Evolutionary conservation across 305 asterid genomes (phyloP), one percentile per base, ranked within the genome.

Genomic region (Ilex paraguariensis): DNA sequence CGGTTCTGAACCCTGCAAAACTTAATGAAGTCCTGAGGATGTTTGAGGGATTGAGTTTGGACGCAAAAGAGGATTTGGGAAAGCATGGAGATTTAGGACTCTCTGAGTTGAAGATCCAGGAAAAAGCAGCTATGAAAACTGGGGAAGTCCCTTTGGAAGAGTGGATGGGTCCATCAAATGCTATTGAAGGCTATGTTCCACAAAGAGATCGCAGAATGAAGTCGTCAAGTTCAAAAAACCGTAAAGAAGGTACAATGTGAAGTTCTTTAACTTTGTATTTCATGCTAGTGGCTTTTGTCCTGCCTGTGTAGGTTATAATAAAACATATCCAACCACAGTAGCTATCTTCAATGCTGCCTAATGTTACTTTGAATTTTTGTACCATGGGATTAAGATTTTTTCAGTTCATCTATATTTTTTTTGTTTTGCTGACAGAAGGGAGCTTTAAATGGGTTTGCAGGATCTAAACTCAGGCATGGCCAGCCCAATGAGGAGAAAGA

Each of bases 141-240:
- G 89, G 84, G 63, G 90, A 85, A 66, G 84, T 87, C 53, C 73
- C 97, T 63, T 50, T 84, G 64, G 86, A 82, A 69, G 98, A 89
- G 73, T 89, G 98, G 97, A 69, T 85, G 68, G 98, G 98, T 61
- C 91, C 91, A 31, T 77, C 97, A 30, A 80, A 82, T 76, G 96
- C 97, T 30, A 85, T 92, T 74, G 98, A 92, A 61, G 98, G 97
- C 73, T 92, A 92, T 75, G 87, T 89, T 61, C 98, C 97, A 7
- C 83, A 69, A 57, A 82, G 62, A 61, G 87, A 82, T 63, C 73
- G 42, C 6, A 67, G 57, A 63, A 6, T 52, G 62, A 78, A 68
- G 59, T 45, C 77, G 30, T 66, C 40, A 55, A 73, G 45, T 49
- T 40, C 59, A 31, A 61, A 63, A 67, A 62, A 45, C 63, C 62